Conservation (phyloP, 1,284 basidiomycete species). For the Athelia psychrophila region DNA sequence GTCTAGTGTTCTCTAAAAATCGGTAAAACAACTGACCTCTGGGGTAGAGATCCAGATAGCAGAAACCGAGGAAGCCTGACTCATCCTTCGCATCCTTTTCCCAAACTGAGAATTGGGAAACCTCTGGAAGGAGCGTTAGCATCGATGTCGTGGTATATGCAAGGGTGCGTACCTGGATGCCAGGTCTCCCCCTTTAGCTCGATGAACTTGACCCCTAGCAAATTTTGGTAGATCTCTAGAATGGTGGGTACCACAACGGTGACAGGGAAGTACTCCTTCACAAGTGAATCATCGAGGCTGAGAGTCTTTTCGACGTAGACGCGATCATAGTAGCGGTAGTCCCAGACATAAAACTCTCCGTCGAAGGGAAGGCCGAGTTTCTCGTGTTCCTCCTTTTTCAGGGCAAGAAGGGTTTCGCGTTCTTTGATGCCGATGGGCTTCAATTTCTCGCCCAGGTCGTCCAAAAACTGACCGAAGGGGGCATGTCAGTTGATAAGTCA, state of each 20-base stretch:
- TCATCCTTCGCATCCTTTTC: constrained; percentile 69
- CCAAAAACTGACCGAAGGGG: constrained; percentile 48
- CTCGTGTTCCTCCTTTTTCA: constrained; percentile 72
- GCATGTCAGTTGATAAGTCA: not conserved
- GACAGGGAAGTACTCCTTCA: constrained; percentile 88
- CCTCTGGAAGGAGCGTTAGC: constrained; percentile 43
- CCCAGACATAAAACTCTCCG: constrained; percentile 69
- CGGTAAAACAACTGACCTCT: constrained; percentile 59
- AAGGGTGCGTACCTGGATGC: constrained; percentile 61
- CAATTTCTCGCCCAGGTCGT: constrained; percentile 72
- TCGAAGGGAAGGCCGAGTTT: constrained; percentile 59
- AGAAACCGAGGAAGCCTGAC: constrained; percentile 73
- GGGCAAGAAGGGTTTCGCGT: constrained; percentile 56
- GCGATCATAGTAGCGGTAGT: constrained; percentile 72
- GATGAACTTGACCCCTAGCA: constrained; percentile 73
- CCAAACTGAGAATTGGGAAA: constrained; percentile 81
- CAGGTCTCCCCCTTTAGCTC: constrained; percentile 61
- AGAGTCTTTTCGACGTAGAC: constrained; percentile 66
- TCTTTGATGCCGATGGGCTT: constrained; percentile 70
- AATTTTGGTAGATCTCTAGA: constrained; percentile 75
- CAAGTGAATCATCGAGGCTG: constrained; percentile 66
- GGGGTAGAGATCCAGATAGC: constrained; percentile 86
- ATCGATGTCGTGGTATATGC: not conserved
- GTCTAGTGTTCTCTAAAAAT: no score
- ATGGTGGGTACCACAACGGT: constrained; percentile 77